Evolutionary conservation across 1,284 basidiomycete species (phyloP).

Genomic region (Ganoderma multipileum): DNA sequence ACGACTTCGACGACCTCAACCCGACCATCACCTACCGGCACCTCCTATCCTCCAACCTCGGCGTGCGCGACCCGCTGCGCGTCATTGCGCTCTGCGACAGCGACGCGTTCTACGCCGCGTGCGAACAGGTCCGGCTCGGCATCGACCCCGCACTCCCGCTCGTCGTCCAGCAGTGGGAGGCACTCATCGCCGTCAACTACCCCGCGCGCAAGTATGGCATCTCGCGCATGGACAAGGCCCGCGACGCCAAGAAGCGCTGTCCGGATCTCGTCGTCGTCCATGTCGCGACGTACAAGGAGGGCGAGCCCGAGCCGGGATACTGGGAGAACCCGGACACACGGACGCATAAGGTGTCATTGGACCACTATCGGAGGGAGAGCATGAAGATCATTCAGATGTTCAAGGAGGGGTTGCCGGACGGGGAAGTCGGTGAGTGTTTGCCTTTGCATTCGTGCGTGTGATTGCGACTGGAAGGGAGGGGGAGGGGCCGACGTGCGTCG

Average conservation of each 20-base stretch:
- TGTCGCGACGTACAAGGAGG: slow-evolving; percentile 94
- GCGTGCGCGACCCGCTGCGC: slow-evolving; percentile 73
- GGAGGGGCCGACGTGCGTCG: too few relatives aligned
- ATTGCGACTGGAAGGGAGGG: not conserved
- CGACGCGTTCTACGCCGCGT: slow-evolving; percentile 93
- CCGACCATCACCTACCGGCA: slow-evolving; percentile 79
- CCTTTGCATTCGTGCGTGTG: not conserved
- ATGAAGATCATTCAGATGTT: slow-evolving; percentile 90
- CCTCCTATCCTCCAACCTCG: slow-evolving; percentile 65
- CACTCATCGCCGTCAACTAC: slow-evolving; percentile 94
- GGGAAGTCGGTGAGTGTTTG: slow-evolving; percentile 64
- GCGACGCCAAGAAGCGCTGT: slow-evolving; percentile 86
- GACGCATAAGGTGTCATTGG: slow-evolving; percentile 97
- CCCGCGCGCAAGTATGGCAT: slow-evolving; percentile 92
- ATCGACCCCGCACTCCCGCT: slow-evolving; percentile 80
- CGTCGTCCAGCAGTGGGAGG: slow-evolving; percentile 93
- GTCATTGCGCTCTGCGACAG: slow-evolving; percentile 92
- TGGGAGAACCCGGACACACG: slow-evolving; percentile 86
- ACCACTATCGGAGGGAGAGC: slow-evolving; percentile 92
- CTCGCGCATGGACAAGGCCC: slow-evolving; percentile 80
- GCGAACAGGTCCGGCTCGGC: slow-evolving; percentile 86
- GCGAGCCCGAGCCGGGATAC: slow-evolving; percentile 88
- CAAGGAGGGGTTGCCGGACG: slow-evolving; percentile 77
- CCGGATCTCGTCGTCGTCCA: slow-evolving; percentile 88
- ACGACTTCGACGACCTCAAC: slow-evolving; percentile 61